phyloP scores from a whole-genome alignment of 805 yeast genomes.

The Tetrapisispora arboricola region DNA sequence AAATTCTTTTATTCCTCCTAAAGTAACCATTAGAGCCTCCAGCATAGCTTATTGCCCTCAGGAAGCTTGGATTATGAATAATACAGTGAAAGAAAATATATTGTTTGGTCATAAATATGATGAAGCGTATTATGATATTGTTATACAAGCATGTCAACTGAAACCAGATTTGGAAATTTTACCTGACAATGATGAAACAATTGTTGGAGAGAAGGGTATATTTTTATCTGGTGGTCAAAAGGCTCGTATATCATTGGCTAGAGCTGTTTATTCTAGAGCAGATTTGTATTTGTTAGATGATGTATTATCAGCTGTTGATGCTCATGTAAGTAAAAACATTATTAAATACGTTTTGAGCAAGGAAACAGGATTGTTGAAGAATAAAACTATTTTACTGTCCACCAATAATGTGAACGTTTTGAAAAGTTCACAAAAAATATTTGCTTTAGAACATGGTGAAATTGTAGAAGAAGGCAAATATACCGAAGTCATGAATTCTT shows the following conservation, averaged over 20 bases:
- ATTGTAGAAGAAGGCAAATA: slow-evolving; percentile 53
- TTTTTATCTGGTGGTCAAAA: slow-evolving; percentile 55
- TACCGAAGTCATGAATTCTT: slow-evolving; percentile 33
- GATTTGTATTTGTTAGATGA: slow-evolving; percentile 57
- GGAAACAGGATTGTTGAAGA: slow-evolving; percentile 36
- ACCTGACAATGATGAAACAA: slow-evolving; percentile 44
- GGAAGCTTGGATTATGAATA: slow-evolving; percentile 44
- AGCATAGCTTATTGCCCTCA: slow-evolving; percentile 54
- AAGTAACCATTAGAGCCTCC: slow-evolving; percentile 20
- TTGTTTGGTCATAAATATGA: slow-evolving; percentile 41
- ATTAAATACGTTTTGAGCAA: slow-evolving; percentile 39
- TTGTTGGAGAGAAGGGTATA: slow-evolving; percentile 53
- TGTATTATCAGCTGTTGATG: slow-evolving; percentile 61
- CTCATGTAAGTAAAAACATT: slow-evolving; percentile 52
- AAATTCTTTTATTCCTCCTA: slow-evolving; percentile 16
- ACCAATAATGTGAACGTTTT: slow-evolving; percentile 50
- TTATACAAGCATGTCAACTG: slow-evolving; percentile 41
- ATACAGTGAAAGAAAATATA: slow-evolving; percentile 41
- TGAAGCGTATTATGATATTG: slow-evolving; percentile 32
- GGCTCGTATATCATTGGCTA: slow-evolving; percentile 53
- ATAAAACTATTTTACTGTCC: slow-evolving; percentile 46
- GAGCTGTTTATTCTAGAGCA: slow-evolving; percentile 55
- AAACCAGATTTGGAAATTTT: slow-evolving; percentile 37
- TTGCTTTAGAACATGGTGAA: slow-evolving; percentile 43
- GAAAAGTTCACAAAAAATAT: slow-evolving; percentile 49